A percentile compares a stretch with the other conserved stretches of the same genome.
phyloP scores from a whole-genome alignment of 2,329 filamentous ascomycete species.

The Lasiodiplodia theobromae region DNA sequence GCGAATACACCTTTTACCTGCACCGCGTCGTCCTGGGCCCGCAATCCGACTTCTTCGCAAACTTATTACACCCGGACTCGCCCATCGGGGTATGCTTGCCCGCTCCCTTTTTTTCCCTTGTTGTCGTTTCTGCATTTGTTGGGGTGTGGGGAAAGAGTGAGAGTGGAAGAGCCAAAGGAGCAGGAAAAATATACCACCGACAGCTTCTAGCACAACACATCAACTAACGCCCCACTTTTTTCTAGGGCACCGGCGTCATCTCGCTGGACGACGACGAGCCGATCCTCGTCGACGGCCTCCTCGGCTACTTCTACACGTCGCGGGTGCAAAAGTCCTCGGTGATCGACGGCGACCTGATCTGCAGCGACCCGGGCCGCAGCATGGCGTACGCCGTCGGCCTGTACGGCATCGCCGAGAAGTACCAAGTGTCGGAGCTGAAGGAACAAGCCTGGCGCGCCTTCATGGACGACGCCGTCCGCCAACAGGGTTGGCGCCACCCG shows the following conservation, averaged over 20 bases:
- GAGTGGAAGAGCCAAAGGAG: background rate
- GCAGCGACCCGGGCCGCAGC: background rate
- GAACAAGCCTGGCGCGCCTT: background rate
- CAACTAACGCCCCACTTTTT: background rate
- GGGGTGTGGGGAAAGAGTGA: background rate
- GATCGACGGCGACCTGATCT: background rate
- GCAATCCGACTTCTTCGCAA: constrained; percentile 13
- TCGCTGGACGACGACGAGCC: constrained; percentile 16
- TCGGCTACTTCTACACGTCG: constrained; percentile 24
- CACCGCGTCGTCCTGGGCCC: constrained; percentile 2
- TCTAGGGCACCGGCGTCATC: constrained; percentile 16
- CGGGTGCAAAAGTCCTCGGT: background rate
- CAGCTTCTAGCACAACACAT: too few relatives aligned
- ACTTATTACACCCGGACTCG: background rate
- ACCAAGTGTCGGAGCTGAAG: constrained; percentile 8
- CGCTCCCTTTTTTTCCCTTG: background rate
- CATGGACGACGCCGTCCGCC: background rate
- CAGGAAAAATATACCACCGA: background rate
- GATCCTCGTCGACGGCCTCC: constrained; percentile 18
- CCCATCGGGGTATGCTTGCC: background rate
- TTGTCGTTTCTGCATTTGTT: background rate
- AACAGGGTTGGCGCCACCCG: background rate
- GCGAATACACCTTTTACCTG: background rate
- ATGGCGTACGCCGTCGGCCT: constrained; percentile 7
- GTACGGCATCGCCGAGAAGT: constrained; percentile 21